Percentiles rank a stretch among this genome's conserved stretches.
Conservation (phyloP, 1,139 yeast genomes). For the Torulaspora globosa region DNA sequence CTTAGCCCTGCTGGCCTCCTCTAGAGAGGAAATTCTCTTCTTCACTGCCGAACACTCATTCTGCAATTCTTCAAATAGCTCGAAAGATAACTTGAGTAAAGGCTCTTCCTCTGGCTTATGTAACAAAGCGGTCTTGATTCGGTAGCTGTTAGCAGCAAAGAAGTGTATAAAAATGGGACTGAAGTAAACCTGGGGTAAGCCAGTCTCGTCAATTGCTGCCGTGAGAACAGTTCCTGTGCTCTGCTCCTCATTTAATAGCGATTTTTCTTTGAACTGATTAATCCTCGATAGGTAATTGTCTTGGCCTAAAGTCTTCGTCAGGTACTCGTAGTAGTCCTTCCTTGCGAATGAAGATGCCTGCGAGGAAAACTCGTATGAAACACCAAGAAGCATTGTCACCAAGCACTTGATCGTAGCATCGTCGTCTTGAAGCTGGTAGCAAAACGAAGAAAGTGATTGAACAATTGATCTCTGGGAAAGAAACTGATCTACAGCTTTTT, state of each 20-base stretch:
- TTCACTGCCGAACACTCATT: slow-evolving; percentile 38
- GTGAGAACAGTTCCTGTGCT: slow-evolving; percentile 43
- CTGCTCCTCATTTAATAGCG: slow-evolving; percentile 54
- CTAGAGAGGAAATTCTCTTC: slow-evolving; percentile 29
- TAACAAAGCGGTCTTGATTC: slow-evolving; percentile 67
- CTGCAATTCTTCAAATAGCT: slow-evolving; percentile 55
- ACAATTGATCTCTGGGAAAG: slow-evolving; percentile 62
- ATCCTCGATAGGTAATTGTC: slow-evolving; percentile 76
- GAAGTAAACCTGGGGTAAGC: slow-evolving; percentile 80
- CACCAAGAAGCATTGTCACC: slow-evolving; percentile 68
- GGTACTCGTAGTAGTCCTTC: slow-evolving; percentile 54
- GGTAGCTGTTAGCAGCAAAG: slow-evolving; percentile 63
- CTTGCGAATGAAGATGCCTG: slow-evolving; percentile 68
- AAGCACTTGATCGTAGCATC: slow-evolving; percentile 68
- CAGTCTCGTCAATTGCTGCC: slow-evolving; percentile 66
- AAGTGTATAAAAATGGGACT: slow-evolving; percentile 59
- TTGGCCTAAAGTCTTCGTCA: slow-evolving; percentile 62
- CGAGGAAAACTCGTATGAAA: slow-evolving; percentile 77
- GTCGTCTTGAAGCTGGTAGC: slow-evolving; percentile 57
- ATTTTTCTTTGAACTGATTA: slow-evolving; percentile 62
- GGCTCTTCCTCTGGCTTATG: slow-evolving; percentile 77
- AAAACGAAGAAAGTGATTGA: slow-evolving; percentile 62
- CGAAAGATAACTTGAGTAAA: slow-evolving; percentile 59
- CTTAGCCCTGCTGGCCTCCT: slow-evolving; percentile 15
- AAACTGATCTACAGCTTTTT: slow-evolving; percentile 70